Percentiles rank a stretch among this genome's conserved stretches.
Evolutionary conservation across 805 yeast species (phyloP).

Genomic region (Lipomyces kockii): DNA sequence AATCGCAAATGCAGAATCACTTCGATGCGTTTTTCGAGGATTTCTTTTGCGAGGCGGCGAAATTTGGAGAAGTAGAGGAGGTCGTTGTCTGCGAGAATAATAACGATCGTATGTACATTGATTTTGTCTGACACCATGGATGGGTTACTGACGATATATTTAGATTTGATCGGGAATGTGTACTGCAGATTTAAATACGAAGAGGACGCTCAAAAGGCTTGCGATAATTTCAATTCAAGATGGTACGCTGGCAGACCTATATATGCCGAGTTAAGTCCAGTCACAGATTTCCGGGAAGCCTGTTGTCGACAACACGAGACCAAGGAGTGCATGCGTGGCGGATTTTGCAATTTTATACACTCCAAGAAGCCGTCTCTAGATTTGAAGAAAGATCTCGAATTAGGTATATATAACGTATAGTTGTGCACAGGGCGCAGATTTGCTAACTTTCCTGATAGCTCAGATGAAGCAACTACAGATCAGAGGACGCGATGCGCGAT

Average conservation of each 20-base stretch:
- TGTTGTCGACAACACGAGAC: slow-evolving; percentile 73
- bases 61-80: slow-evolving; percentile 58
- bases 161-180: slow-evolving; percentile 78
- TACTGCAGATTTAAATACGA: slow-evolving; percentile 64
- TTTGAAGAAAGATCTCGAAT: slow-evolving; percentile 51
- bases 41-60: slow-evolving; percentile 63
- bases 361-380: slow-evolving; percentile 59
- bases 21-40: slow-evolving; percentile 74
- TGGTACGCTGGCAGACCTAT: slow-evolving; percentile 86
- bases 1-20: slow-evolving; percentile 50
- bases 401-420: slow-evolving; percentile 45
- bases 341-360: slow-evolving; percentile 87
- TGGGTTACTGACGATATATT: not conserved
- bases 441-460: slow-evolving; percentile 15
- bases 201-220: slow-evolving; percentile 64
- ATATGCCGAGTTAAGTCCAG: slow-evolving; percentile 79
- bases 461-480: slow-evolving; percentile 31
- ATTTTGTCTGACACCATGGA: not conserved
- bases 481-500: slow-evolving; percentile 35
- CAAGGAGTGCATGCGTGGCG: slow-evolving; percentile 73
- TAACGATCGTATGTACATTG: slow-evolving; percentile 55
- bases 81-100: slow-evolving; percentile 81
- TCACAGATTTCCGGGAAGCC: slow-evolving; percentile 68
- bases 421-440: too few relatives aligned
- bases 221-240: slow-evolving; percentile 66